These are phyloP conservation scores for Scutellaria barbata DNA, from an alignment of 257 asterid species.

Conservation along the genomic window DNA sequence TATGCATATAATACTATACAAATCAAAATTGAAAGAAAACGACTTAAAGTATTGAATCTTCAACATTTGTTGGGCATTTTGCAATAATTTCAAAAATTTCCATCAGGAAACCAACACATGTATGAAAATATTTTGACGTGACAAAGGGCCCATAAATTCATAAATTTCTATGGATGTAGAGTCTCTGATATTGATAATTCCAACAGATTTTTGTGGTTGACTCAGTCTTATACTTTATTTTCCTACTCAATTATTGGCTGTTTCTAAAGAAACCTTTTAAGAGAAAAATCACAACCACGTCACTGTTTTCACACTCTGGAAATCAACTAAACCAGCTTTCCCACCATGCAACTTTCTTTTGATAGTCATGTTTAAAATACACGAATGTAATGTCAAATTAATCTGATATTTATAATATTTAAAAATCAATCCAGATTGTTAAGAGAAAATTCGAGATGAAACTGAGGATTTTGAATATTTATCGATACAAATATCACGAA, in stretches of 20 bases:
- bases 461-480: too few species aligned
- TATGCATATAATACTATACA: not conserved
- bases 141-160: slow-evolving; percentile 15
- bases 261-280: not conserved
- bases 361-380: too few species aligned
- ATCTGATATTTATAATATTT: too few species aligned
- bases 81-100: slow-evolving; percentile 4
- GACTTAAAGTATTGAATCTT: slow-evolving; percentile 18
- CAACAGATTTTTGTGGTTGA: slow-evolving; percentile 21
- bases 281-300: slow-evolving; percentile 13
- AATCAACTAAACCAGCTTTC: not conserved
- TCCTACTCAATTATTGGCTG: slow-evolving; percentile 14
- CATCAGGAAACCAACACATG: not conserved
- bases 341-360: not conserved
- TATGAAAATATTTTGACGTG: not conserved
- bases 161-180: not conserved
- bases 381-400: too few species aligned
- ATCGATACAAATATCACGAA: too few species aligned
- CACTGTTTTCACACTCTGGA: not conserved
- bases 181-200: slow-evolving; percentile 24
- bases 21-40: not conserved
- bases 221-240: slow-evolving; percentile 20
- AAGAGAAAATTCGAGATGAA: too few species aligned
- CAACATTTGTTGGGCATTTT: not conserved
- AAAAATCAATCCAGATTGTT: too few species aligned